These are phyloP conservation scores for Mortierella sp. DNA, from an alignment of 371 early-diverging fungal genomes.

Conservation along the genomic window DNA sequence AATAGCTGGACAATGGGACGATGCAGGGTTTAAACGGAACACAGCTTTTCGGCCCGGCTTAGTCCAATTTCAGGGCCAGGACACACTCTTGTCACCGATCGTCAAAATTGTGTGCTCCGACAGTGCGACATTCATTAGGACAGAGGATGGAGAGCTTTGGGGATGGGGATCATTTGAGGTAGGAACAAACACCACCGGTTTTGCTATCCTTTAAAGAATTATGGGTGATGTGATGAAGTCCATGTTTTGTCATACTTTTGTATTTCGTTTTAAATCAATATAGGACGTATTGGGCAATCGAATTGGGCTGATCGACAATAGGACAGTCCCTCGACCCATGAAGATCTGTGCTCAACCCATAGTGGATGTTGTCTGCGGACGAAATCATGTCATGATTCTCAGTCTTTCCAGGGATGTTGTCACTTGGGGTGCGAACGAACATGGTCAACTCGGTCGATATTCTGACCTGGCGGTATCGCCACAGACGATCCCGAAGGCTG, in stretches of 20 bases:
- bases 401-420: slow-evolving; percentile 24
- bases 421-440: slow-evolving; percentile 45
- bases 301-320: slow-evolving; percentile 11
- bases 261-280: neutral
- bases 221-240: too few species aligned
- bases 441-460: slow-evolving; percentile 35
- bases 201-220: too few species aligned
- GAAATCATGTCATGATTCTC: slow-evolving; percentile 39
- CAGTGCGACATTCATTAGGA: slow-evolving; percentile 35
- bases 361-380: slow-evolving; percentile 34
- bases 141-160: slow-evolving; percentile 37
- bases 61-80: slow-evolving; percentile 11
- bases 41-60: slow-evolving; percentile 32
- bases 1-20: neutral
- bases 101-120: slow-evolving; percentile 35
- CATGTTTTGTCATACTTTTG: too few species aligned
- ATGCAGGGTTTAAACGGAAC: slow-evolving; percentile 12
- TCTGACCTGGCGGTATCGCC: neutral
- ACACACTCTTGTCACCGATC: slow-evolving; percentile 7
- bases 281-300: slow-evolving; percentile 17
- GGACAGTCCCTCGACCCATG: slow-evolving; percentile 6
- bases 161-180: slow-evolving; percentile 48
- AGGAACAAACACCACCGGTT: too few species aligned
- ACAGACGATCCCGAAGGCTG: neutral
- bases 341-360: slow-evolving; percentile 21